phyloP scores from a whole-genome alignment of 2,329 filamentous ascomycete species.

The Fusarium sp. region DNA sequence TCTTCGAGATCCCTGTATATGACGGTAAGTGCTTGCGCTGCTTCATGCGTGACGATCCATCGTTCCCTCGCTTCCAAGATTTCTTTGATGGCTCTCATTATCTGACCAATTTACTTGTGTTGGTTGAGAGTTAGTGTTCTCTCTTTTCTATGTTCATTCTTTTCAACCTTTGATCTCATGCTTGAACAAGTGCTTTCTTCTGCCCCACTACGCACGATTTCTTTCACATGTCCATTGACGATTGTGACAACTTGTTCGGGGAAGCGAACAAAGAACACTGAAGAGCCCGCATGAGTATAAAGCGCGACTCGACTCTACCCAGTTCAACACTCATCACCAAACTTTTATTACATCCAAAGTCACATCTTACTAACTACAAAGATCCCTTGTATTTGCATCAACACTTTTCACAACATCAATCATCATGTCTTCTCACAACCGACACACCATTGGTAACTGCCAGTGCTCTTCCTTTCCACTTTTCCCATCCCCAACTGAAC shows the following conservation, averaged over 20 bases:
- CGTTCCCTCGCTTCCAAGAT: fast-evolving
- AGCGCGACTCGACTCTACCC: fast-evolving
- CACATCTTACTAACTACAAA: too few species aligned
- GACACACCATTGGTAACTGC: background rate
- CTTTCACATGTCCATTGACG: background rate
- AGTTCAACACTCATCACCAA: fast-evolving
- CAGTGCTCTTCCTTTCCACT: background rate
- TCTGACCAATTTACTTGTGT: too few species aligned
- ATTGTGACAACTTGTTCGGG: background rate
- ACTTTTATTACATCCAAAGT: background rate
- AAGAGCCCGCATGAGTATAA: fast-evolving
- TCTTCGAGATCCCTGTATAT: fast-evolving
- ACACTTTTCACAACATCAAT: background rate
- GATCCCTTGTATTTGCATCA: background rate
- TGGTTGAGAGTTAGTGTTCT: too few species aligned
- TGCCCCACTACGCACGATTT: fast-evolving
- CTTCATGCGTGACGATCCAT: fast-evolving
- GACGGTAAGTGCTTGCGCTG: fast-evolving
- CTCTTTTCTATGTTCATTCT: too few species aligned
- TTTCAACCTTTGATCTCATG: background rate
- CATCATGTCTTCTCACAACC: background rate
- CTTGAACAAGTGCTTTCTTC: background rate
- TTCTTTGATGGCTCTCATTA: fast-evolving
- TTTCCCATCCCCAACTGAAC: background rate
- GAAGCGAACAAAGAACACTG: background rate